These are phyloP conservation scores for Raffaelea arxii DNA, from an alignment of 2,329 filamentous ascomycete species.

Conservation along the genomic window DNA sequence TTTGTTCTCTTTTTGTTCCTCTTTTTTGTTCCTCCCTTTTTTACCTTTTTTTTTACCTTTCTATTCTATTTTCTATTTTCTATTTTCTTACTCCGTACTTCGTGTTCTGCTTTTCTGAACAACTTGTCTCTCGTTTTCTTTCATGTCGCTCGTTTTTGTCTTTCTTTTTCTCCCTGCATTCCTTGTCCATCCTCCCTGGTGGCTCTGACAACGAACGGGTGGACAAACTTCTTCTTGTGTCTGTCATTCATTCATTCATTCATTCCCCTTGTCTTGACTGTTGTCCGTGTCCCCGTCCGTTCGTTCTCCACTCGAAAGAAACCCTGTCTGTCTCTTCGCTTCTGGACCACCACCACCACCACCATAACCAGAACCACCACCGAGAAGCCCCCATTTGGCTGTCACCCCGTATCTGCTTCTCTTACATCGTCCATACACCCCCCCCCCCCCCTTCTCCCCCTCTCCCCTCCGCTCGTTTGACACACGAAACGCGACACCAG, in stretches of 20 bases:
- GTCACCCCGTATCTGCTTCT: background rate
- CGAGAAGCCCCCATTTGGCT: too few relatives aligned
- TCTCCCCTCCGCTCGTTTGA: conserved; percentile 15
- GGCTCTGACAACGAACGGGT: too few relatives aligned
- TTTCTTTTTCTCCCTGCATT: conserved; percentile 1
- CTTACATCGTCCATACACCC: background rate
- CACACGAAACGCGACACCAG: conserved; percentile 30
- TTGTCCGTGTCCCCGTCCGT: background rate
- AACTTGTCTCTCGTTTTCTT: background rate
- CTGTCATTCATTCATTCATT: too few relatives aligned
- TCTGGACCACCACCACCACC: too few relatives aligned
- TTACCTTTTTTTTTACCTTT: background rate
- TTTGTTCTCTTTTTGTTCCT: background rate
- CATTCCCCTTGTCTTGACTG: too few relatives aligned
- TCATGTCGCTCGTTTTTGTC: conserved; percentile 3
- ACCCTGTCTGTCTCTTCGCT: too few relatives aligned
- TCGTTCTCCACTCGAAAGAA: too few relatives aligned
- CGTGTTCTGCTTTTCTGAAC: too few relatives aligned
- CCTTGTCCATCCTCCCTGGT: background rate
- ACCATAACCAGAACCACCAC: too few relatives aligned
- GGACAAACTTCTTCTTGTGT: background rate
- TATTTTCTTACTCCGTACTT: too few relatives aligned
- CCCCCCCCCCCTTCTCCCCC: background rate
- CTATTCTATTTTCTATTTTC: too few relatives aligned
- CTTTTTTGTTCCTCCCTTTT: background rate